Base-by-base conservation (phyloP, 495 filamentous ascomycete genomes). In the Jackrogersella minutella region DNA sequence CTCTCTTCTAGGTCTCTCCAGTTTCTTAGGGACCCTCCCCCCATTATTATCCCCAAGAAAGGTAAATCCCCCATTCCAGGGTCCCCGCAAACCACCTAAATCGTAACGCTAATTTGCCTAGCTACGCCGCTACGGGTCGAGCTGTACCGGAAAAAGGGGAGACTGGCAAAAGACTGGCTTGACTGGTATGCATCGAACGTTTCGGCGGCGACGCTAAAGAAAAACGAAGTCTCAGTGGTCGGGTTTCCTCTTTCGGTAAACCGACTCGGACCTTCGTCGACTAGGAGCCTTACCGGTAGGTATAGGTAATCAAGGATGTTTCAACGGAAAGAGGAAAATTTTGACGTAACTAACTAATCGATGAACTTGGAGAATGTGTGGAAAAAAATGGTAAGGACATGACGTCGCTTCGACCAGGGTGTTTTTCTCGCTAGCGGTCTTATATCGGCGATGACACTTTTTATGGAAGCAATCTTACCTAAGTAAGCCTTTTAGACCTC, bases 311-410 rank as follows among this genome's bases (percentile, higher is more conserved):
- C 58, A 62, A 62, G 46, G 58, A 46, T 62, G 34, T 44, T n/a
- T 1, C 2, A 53, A 33, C 26, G 51, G 50, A 61, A 50, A 24
- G n/a, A 37, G 52, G 41, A 62, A 58, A 1, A 1, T 47, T 60
- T 69, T 69, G 60, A 69, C 66, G 66, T 64, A 69, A 69, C n/a
- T n/a, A n/a, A 26, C n/a, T 50, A 49, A 28, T 44, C 47, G 50
- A 51, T 64, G 34, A 56, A 16, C 46, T 47, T 14, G 47, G 36
- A 26, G 36, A 22, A 33, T n/a, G 56, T 49, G 52, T n/a, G 16
- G n/a, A n/a, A 57, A 33, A 14, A 47, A 69, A 53, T 53, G 10
- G 65, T 68, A 13, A 64, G 60, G 58, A 46, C 33, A 65, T 69
- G 67, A 70, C 67, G 67, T 70, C 41, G 22, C 19, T 50, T 31